phyloP scores from a whole-genome alignment of 352 stramenopile species.

The Pythium vanterpoolii region DNA sequence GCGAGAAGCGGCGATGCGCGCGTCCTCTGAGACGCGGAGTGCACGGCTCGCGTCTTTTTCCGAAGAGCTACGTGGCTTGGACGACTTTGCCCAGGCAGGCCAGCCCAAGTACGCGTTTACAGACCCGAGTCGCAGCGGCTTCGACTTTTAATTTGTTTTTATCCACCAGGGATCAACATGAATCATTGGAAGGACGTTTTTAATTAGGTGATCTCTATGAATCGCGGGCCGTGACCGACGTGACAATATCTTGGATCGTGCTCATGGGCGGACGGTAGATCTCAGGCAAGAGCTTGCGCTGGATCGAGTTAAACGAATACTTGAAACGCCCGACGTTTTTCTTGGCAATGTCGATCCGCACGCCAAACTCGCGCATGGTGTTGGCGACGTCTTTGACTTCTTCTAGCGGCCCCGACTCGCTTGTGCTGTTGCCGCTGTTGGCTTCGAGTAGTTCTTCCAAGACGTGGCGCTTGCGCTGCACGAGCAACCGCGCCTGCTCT shows the following conservation, averaged over 20 bases:
- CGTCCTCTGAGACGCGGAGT: not conserved
- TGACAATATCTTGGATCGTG: constrained; percentile 92
- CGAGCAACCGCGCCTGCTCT: constrained; percentile 90
- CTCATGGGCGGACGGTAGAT: constrained; percentile 87
- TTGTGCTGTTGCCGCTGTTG: constrained; percentile 26
- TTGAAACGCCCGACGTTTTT: constrained; percentile 96
- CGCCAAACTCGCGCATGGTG: constrained; percentile 89
- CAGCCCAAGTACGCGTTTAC: too few relatives aligned
- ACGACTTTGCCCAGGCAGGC: not conserved
- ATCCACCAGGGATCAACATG: too few relatives aligned
- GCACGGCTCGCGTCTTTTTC: not conserved
- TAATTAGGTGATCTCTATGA: constrained; percentile 38
- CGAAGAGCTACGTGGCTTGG: not conserved
- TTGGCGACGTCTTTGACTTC: constrained; percentile 84
- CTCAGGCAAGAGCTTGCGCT: constrained; percentile 94
- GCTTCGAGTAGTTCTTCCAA: constrained; percentile 72
- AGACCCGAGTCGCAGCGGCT: not conserved
- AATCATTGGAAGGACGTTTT: not conserved
- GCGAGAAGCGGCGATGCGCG: constrained; percentile 2
- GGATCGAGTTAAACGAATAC: constrained; percentile 97
- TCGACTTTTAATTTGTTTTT: not conserved
- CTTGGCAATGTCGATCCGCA: constrained; percentile 93
- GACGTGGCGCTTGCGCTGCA: constrained; percentile 71
- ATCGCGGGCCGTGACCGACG: constrained; percentile 86
- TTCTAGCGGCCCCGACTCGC: constrained; percentile 53